Percentiles rank a stretch among this genome's conserved stretches.
Evolutionary conservation across 768 basidiomycete species (phyloP).

Genomic region (Gloeostereum incarnatum): DNA sequence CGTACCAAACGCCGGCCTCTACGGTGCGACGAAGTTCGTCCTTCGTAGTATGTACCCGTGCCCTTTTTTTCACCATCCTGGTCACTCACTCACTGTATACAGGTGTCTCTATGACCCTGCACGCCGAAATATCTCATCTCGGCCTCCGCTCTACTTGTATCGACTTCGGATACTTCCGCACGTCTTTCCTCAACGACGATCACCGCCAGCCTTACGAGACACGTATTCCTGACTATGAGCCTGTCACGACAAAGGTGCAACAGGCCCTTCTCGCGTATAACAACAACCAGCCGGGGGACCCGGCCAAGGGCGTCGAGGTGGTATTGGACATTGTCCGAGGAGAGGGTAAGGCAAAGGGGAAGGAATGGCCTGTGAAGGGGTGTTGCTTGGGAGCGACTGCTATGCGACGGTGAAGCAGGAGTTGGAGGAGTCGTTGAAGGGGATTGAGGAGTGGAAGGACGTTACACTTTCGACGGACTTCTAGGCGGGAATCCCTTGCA

Average conservation of each 20-base stretch:
- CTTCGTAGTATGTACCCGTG: conserved; percentile 17
- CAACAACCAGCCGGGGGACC: conserved; percentile 27
- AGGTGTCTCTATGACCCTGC: conserved; percentile 22
- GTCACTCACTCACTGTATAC: not conserved
- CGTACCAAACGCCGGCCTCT: conserved; percentile 24
- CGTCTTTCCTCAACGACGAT: conserved; percentile 18
- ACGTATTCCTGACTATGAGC: conserved; percentile 23
- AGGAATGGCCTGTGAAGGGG: conserved; percentile 16
- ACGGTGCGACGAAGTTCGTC: conserved; percentile 29
- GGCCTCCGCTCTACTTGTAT: conserved; percentile 26
- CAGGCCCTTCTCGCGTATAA: conserved; percentile 16
- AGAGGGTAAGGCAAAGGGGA: conserved; percentile 21
- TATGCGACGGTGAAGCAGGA: conserved; percentile 14
- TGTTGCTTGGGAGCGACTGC: conserved; percentile 22
- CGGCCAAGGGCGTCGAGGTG: conserved; percentile 21
- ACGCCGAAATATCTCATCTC: conserved; percentile 26
- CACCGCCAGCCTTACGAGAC: conserved; percentile 18
- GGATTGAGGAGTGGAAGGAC: conserved; percentile 23
- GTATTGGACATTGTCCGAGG: conserved; percentile 22
- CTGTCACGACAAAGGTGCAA: conserved; percentile 11
- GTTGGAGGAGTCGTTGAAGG: conserved; percentile 8
- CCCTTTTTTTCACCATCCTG: not conserved
- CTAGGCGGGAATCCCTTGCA: too few relatives aligned
- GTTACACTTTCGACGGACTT: conserved; percentile 16
- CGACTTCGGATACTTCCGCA: conserved; percentile 31